Evolutionary conservation across 768 basidiomycete genomes (phyloP).

Genomic region (Tulasnella sp.): DNA sequence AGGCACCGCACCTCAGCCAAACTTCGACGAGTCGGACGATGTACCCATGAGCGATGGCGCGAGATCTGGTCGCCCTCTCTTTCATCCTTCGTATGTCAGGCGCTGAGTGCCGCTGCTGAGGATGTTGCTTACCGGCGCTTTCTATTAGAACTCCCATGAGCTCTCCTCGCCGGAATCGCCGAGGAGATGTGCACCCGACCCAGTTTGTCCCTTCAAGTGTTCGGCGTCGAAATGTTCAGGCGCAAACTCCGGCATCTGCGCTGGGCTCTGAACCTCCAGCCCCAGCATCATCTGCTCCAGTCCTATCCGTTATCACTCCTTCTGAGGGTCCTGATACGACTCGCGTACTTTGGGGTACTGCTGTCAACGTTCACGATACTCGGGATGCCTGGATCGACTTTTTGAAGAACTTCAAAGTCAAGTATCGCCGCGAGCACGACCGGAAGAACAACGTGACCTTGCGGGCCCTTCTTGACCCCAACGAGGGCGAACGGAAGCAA

Average conservation of each 20-base stretch:
- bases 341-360: constrained; percentile 96
- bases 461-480: constrained; percentile 51
- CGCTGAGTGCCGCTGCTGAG: background rate
- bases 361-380: constrained; percentile 83
- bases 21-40: constrained; percentile 17
- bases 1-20: constrained; percentile 10
- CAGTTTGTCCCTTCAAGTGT: constrained; percentile 50
- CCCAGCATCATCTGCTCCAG: constrained; percentile 17
- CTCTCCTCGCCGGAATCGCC: constrained; percentile 65
- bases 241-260: constrained; percentile 39
- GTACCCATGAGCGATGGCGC: background rate
- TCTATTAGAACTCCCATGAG: constrained; percentile 34
- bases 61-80: constrained; percentile 11
- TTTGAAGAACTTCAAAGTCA: constrained; percentile 86
- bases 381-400: constrained; percentile 90
- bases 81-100: constrained; percentile 15
- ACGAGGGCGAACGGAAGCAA: constrained; percentile 60
- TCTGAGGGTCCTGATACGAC: constrained; percentile 79
- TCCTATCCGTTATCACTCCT: constrained; percentile 55
- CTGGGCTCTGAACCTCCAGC: constrained; percentile 52
- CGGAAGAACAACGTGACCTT: constrained; percentile 53
- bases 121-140: background rate
- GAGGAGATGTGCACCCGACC: constrained; percentile 91
- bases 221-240: constrained; percentile 42
- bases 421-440: constrained; percentile 75